Percentiles rank a stretch among this genome's conserved stretches.
Evolutionary conservation across 305 asterid genomes (phyloP).

Genomic region (Andrographis paniculata): DNA sequence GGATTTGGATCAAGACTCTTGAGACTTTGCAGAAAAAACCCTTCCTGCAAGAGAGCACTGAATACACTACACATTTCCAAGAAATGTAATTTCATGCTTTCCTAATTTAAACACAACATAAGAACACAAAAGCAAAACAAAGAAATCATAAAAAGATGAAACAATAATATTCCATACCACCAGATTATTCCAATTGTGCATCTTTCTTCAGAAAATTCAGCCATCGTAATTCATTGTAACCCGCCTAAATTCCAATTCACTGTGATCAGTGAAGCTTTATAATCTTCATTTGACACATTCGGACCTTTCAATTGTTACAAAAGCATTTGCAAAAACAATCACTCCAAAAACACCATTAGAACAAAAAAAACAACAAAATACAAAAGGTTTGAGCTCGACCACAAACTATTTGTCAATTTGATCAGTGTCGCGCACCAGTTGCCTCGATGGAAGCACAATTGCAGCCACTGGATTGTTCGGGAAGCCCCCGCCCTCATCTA

Average conservation of each 20-base stretch:
- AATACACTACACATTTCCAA: constrained; percentile 18
- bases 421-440: constrained; percentile 66
- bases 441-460: constrained; percentile 60
- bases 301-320: too few relatives aligned
- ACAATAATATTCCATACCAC: constrained; percentile 6
- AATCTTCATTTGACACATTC: too few relatives aligned
- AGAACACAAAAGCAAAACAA: constrained; percentile 6
- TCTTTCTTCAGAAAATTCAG: too few relatives aligned
- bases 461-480: constrained; percentile 68
- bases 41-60: constrained; percentile 53
- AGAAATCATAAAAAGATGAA: constrained; percentile 10
- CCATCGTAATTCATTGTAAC: too few relatives aligned
- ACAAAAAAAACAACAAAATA: too few relatives aligned
- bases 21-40: constrained; percentile 46
- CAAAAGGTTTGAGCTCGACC: too few relatives aligned
- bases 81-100: constrained; percentile 1
- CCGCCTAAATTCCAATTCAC: too few relatives aligned
- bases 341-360: too few relatives aligned
- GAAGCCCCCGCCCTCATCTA: constrained; percentile 75
- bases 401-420: constrained; percentile 20
- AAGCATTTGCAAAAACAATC: too few relatives aligned
- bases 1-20: constrained; percentile 44
- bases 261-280: too few relatives aligned
- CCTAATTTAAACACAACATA: background rate
- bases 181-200: background rate